Base-by-base conservation (phyloP, 805 yeast genomes). In the Spencermartinsiella europaea region DNA sequence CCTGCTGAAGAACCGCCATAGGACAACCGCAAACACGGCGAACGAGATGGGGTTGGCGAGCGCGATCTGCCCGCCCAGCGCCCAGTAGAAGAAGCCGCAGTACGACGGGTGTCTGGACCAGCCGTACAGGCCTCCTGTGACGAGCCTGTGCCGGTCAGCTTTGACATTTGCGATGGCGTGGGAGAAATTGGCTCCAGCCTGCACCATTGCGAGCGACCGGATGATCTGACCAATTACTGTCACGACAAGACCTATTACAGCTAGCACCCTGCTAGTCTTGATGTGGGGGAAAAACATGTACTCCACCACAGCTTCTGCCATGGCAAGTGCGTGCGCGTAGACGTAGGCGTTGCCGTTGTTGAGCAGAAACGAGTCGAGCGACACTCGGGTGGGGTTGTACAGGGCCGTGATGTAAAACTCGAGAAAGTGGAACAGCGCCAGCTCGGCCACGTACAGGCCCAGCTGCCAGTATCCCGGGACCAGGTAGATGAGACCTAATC, bases 41-140 rank as follows among this genome's bases (percentile, higher is more conserved):
- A 77, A 57, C 1, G 88, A 72, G 0, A 87, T 39, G 4, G 85
- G 80, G 65, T 89, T 93, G 38, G 79, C 65, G 47, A 91, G 64
- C 49, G 83, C 53, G 39, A 93, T 20, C 61, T 91, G 95, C 1
- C 88, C 73, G 0, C 97, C 97, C 2, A 90, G 54, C 12, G 95
- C 91, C 97, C 98, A 93, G 78, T 88, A 80, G 60, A 80, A 90
- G 63, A 85, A 93, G 0, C 97, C 99, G 35, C 80, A 75, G 65
- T 93, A 93, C 40, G 95, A 82, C 4, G 99, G 99, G 63, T 93
- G 99, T 50, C 99, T 73, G 14, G 77, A 66, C 21, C 65, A 52
- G 1, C 71, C 48, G 63, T 91, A 93, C 2, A 91, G 68, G 0
- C 97, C 98, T 8, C 65, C 54, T 0, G 87, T 86, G 10, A 93